Conservation (phyloP, 768 basidiomycete genomes). For the Lenzites betulinus region DNA sequence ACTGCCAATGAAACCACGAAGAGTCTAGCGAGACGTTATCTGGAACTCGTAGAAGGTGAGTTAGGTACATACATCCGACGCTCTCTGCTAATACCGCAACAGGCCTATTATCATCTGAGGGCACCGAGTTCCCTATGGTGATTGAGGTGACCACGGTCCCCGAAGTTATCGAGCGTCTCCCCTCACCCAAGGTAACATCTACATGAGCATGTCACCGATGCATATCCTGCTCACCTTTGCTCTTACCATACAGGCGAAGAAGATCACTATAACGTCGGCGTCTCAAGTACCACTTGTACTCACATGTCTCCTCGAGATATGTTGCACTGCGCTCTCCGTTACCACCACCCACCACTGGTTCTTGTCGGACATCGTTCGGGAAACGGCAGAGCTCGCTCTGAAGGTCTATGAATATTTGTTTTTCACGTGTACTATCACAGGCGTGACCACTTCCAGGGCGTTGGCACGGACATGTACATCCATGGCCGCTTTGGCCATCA, state of each 20-base stretch:
- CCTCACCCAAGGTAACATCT: background rate
- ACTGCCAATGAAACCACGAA: slow-evolving; percentile 26
- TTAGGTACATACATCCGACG: background rate
- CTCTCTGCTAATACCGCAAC: background rate
- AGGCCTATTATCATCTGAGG: background rate
- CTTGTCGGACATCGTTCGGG: slow-evolving; percentile 48
- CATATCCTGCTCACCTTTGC: too few relatives aligned
- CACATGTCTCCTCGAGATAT: slow-evolving; percentile 46
- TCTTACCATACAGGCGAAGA: background rate
- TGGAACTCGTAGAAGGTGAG: slow-evolving; percentile 24
- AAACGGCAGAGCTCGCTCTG: slow-evolving; percentile 41
- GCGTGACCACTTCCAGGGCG: slow-evolving; percentile 39
- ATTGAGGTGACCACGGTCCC: background rate
- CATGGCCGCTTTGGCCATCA: background rate
- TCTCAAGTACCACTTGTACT: slow-evolving; percentile 50
- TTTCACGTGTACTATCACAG: slow-evolving; percentile 37
- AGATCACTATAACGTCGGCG: slow-evolving; percentile 7
- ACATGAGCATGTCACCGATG: too few relatives aligned
- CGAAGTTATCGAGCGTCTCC: background rate
- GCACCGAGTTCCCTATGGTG: background rate
- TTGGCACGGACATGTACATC: slow-evolving; percentile 42
- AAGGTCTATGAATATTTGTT: slow-evolving; percentile 49
- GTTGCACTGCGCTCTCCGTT: slow-evolving; percentile 44
- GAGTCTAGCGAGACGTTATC: slow-evolving; percentile 41
- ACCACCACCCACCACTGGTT: slow-evolving; percentile 50